Evolutionary conservation across 345 rosid species (phyloP).

Genomic region (Eucalyptus shirleyi): DNA sequence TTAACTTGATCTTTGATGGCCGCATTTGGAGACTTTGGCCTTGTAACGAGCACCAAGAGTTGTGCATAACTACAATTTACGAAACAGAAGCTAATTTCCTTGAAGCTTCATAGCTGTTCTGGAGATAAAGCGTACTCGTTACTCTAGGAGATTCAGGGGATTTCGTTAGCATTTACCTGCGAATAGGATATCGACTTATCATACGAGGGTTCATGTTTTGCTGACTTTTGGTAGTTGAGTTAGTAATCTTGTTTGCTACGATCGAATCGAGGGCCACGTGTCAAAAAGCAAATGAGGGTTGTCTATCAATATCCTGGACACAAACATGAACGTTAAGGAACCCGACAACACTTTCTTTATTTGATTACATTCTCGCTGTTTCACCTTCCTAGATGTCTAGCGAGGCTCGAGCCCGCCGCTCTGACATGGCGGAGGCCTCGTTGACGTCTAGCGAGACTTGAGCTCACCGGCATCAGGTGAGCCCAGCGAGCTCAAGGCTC

Average conservation of each 20-base stretch:
- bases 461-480: rapidly evolving
- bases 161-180: neutral
- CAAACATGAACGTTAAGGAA: neutral
- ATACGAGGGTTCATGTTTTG: neutral
- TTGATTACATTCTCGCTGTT: neutral
- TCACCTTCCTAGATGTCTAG: neutral
- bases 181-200: neutral
- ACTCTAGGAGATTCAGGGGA: neutral
- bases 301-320: neutral
- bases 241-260: neutral
- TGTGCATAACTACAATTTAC: neutral
- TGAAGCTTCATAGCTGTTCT: neutral
- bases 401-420: rapidly evolving
- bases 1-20: neutral
- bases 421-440: rapidly evolving
- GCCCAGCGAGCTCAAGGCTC: rapidly evolving
- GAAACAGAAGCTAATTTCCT: neutral
- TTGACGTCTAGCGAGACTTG: too few relatives aligned
- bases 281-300: neutral
- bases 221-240: neutral
- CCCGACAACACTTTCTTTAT: neutral
- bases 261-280: neutral
- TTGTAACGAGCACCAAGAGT: neutral
- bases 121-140: neutral
- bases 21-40: neutral